Conservation (phyloP, 805 yeast genomes). For the Myxozyma mucilagina region DNA sequence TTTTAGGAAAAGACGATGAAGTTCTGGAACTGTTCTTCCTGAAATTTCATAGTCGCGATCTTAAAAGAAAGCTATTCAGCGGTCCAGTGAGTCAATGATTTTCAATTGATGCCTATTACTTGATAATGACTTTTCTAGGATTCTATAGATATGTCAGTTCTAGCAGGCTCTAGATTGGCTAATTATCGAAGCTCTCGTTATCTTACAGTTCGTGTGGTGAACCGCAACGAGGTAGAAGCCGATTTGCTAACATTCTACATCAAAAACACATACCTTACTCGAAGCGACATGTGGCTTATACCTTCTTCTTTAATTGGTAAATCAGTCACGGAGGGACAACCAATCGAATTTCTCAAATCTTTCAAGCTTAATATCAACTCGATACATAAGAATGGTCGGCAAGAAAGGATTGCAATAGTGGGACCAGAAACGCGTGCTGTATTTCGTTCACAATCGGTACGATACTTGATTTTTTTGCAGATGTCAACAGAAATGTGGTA, state of each 20-base stretch:
- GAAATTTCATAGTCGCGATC: constrained; percentile 15
- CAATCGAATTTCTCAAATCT: constrained; percentile 59
- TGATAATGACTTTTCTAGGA: not conserved
- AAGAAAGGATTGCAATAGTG: constrained; percentile 21
- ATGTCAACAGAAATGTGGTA: constrained; percentile 97
- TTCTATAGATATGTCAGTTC: constrained; percentile 24
- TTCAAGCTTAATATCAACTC: constrained; percentile 64
- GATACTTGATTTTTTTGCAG: constrained; percentile 78
- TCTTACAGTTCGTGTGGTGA: constrained; percentile 20
- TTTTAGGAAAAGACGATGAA: constrained; percentile 26
- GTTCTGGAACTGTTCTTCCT: constrained; percentile 20
- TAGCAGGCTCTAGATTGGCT: constrained; percentile 26
- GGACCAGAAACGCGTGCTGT: constrained; percentile 64
- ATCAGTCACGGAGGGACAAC: constrained; percentile 69
- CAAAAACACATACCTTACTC: constrained; percentile 74
- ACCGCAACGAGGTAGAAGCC: constrained; percentile 42
- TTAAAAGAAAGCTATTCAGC: constrained; percentile 15
- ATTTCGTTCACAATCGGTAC: constrained; percentile 88
- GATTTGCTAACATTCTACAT: constrained; percentile 81
- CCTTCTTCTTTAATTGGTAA: constrained; percentile 60
- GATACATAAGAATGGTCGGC: constrained; percentile 43
- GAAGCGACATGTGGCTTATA: constrained; percentile 93
- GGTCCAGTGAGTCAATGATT: constrained; percentile 5
- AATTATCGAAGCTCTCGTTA: constrained; percentile 20
- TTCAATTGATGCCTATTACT: not conserved